These are phyloP conservation scores for Ascochyta pisi DNA, from an alignment of 2,329 filamentous ascomycete genomes.

Conservation along the genomic window DNA sequence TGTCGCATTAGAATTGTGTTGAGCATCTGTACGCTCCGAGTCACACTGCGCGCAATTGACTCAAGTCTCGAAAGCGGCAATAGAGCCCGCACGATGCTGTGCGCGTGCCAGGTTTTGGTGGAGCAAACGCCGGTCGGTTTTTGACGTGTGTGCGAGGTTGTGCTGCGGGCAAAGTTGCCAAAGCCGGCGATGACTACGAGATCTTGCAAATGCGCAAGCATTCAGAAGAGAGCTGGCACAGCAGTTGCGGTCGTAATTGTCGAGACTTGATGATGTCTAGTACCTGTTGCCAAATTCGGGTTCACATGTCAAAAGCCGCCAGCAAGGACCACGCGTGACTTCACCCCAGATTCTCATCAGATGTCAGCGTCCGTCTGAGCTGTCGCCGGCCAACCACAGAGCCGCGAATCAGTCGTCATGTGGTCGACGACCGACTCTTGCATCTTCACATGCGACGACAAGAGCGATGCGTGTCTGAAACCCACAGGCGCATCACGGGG, in stretches of 20 bases:
- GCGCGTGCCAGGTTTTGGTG: slow-evolving; percentile 15
- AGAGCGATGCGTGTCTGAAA: slow-evolving; percentile 8
- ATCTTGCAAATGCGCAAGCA: not conserved
- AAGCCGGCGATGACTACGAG: slow-evolving; percentile 13
- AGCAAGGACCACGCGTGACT: slow-evolving; percentile 14
- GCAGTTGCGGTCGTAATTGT: not conserved
- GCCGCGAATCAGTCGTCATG: slow-evolving; percentile 8
- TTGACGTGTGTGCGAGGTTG: slow-evolving; percentile 17
- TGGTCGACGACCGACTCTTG: slow-evolving; percentile 11
- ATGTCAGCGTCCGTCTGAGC: slow-evolving; percentile 9
- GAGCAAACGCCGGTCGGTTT: slow-evolving; percentile 38
- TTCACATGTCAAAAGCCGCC: slow-evolving; percentile 18
- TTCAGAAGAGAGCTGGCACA: not conserved
- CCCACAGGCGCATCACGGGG: slow-evolving; percentile 12
- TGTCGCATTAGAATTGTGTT: not conserved
- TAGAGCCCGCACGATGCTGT: slow-evolving; percentile 23
- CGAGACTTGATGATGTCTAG: slow-evolving; percentile 4
- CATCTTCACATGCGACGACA: slow-evolving; percentile 19
- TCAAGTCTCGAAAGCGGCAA: slow-evolving; percentile 25
- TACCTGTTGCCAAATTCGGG: slow-evolving; percentile 5
- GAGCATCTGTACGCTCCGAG: not conserved
- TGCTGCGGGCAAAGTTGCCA: slow-evolving; percentile 30
- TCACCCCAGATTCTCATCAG: slow-evolving; percentile 16
- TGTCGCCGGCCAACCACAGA: slow-evolving; percentile 8
- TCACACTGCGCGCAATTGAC: not conserved